These are phyloP conservation scores for Lactarius vividus DNA, from an alignment of 768 basidiomycete genomes.

Conservation along the genomic window DNA sequence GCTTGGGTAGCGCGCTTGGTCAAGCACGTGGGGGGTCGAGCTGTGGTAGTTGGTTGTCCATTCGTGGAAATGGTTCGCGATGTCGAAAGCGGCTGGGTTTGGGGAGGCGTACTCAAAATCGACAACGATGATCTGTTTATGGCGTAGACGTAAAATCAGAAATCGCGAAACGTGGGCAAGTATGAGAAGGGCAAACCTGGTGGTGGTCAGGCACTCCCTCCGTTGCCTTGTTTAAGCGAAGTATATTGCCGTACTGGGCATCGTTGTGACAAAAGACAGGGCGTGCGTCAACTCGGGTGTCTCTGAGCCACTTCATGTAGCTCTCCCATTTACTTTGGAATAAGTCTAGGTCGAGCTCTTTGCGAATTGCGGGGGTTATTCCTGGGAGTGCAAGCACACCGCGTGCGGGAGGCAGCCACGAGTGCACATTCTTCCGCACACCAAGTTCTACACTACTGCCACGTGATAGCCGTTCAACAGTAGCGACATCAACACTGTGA, in stretches of 20 bases:
- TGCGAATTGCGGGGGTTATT: slow-evolving; percentile 44
- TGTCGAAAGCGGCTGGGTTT: slow-evolving; percentile 92
- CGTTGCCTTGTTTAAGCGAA: slow-evolving; percentile 60
- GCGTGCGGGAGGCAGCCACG: slow-evolving; percentile 70
- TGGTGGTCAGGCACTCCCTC: slow-evolving; percentile 69
- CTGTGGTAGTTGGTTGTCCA: slow-evolving; percentile 93
- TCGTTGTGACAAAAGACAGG: slow-evolving; percentile 92
- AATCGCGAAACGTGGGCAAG: slow-evolving; percentile 16
- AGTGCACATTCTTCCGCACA: slow-evolving; percentile 61
- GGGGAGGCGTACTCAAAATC: slow-evolving; percentile 97
- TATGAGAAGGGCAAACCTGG: slow-evolving; percentile 48
- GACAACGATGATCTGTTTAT: slow-evolving; percentile 79
- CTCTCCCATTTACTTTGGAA: slow-evolving; percentile 64
- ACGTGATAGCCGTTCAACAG: slow-evolving; percentile 50
- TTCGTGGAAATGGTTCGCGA: slow-evolving; percentile 96
- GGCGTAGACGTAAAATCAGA: slow-evolving; percentile 23
- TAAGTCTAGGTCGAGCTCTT: slow-evolving; percentile 58
- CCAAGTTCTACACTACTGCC: slow-evolving; percentile 55
- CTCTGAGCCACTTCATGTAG: slow-evolving; percentile 70
- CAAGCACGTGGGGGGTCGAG: slow-evolving; percentile 62
- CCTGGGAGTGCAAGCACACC: slow-evolving; percentile 67
- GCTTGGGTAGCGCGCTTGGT: slow-evolving; percentile 68
- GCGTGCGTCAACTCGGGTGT: slow-evolving; percentile 54
- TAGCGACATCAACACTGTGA: slow-evolving; percentile 82
- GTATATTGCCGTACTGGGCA: slow-evolving; percentile 91